Evolutionary conservation across 2,329 filamentous ascomycete species (phyloP), one percentile per base, ranked within the genome.

Genomic region (Pseudocercospora macadamiae): DNA sequence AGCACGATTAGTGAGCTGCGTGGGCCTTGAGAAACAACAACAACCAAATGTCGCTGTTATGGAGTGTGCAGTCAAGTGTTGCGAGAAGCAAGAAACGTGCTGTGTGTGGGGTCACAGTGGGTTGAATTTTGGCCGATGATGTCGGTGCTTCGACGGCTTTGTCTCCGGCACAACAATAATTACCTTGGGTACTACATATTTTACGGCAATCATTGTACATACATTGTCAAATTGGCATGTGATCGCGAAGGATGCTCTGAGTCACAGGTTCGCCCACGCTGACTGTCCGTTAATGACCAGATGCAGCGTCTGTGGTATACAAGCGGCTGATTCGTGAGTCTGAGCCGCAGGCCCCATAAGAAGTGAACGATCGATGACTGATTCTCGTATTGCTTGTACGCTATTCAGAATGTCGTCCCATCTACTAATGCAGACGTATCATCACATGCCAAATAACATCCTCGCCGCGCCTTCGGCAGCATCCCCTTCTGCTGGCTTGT

Each of bases 391-490:
- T 49, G 45, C 45, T 49, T 30, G 26, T 12, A 49, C n/a, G 26
- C 28, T 34, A 49, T 10, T 30, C 7, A 21, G 12, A 2, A 49
- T 21, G 16, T 16, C 47, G 26, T 5, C 5, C 16, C 16, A 12
- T 26, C 23, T n/a, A n/a, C 16, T 9, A 16, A 19, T 9, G 25
- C 9, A 9, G 16, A 25, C 18, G 39, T n/a, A 12, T 16, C 30
- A 37, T 45, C 39, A 47, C 39, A 47, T 49, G 19, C 49, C 30
- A 19, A 57, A 60, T 1, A 62, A 51, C 59, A 64, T 51, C 8
- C 53, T 53, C 3, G 39, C 53, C 21, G 54, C 53, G 49, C 59
- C 32, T 52, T 59, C 55, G 21, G 53, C 61, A 36, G 54, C 63
- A 34, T 59, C 57, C 3, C 55, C n/a, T n/a, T n/a, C 61, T 16